Percentiles rank a stretch among this genome's conserved stretches.
Evolutionary conservation across 208 protist species (phyloP).

Genomic region (Trypanosoma avium): DNA sequence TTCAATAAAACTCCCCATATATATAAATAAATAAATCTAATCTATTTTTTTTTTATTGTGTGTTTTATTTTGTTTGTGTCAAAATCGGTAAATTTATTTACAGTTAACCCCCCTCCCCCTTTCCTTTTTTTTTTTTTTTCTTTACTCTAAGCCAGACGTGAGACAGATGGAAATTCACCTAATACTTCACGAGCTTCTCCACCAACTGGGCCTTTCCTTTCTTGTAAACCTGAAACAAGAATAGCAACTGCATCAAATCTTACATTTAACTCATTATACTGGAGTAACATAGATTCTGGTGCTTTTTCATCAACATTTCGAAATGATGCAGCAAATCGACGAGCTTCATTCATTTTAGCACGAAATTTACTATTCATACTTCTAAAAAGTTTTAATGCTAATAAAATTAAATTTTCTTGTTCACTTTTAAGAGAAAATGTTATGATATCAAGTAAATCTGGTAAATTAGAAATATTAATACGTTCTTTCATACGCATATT

Average conservation of each 20-base stretch:
- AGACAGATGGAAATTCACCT: constrained; percentile 41
- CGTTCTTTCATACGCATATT: constrained; percentile 75
- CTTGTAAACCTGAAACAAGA: constrained; percentile 39
- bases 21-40: too few species aligned
- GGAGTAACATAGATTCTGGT: constrained; percentile 21
- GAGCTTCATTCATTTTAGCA: constrained; percentile 30
- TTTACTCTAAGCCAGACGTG: constrained; percentile 2
- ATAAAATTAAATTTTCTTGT: constrained; percentile 48
- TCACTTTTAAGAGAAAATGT: constrained; percentile 39
- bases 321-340: constrained; percentile 18
- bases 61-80: too few species aligned
- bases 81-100: too few species aligned
- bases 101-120: too few species aligned
- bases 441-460: constrained; percentile 58
- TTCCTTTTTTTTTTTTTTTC: constrained; percentile 26
- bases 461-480: constrained; percentile 45
- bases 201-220: constrained; percentile 52
- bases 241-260: constrained; percentile 39
- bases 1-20: too few species aligned
- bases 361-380: constrained; percentile 69
- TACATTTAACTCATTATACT: constrained; percentile 30
- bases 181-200: constrained; percentile 45
- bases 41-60: too few species aligned
- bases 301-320: constrained; percentile 2
- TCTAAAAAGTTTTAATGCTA: constrained; percentile 50